Conservation (phyloP, 371 early-diverging fungal genomes). For the Actinomucor elegans region DNA sequence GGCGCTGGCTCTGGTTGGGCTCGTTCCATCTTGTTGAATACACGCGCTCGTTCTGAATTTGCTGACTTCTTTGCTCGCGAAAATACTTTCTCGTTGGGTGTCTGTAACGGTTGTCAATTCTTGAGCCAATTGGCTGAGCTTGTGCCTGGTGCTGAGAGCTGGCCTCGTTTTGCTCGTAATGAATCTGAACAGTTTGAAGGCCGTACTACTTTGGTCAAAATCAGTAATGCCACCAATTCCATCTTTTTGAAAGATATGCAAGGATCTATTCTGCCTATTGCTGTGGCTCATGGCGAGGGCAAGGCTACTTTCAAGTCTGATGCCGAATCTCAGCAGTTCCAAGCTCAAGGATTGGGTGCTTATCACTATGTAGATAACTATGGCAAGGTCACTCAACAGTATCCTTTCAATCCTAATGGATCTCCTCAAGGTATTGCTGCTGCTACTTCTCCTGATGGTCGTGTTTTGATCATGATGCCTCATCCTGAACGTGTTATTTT, state of each 20-base stretch:
- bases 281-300: constrained; percentile 97
- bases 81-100: constrained; percentile 93
- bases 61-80: constrained; percentile 76
- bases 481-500: constrained; percentile 95
- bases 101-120: constrained; percentile 99
- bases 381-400: constrained; percentile 71
- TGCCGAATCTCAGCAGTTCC: constrained; percentile 44
- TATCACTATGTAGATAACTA: constrained; percentile 84
- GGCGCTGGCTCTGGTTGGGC: constrained; percentile 98
- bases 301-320: constrained; percentile 71
- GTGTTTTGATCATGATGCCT: constrained; percentile 95
- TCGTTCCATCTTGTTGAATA: constrained; percentile 79
- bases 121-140: constrained; percentile 79
- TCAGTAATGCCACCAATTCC: constrained; percentile 40
- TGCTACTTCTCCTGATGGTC: constrained; percentile 79
- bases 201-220: constrained; percentile 80
- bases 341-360: constrained; percentile 55
- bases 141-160: constrained; percentile 78
- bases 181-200: constrained; percentile 93
- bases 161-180: constrained; percentile 93
- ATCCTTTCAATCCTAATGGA: constrained; percentile 97
- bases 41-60: constrained; percentile 73
- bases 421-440: constrained; percentile 86
- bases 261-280: constrained; percentile 90
- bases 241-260: constrained; percentile 89